phyloP scores from a whole-genome alignment of 2,329 filamentous ascomycete species.

The Talaromyces marneffei region DNA sequence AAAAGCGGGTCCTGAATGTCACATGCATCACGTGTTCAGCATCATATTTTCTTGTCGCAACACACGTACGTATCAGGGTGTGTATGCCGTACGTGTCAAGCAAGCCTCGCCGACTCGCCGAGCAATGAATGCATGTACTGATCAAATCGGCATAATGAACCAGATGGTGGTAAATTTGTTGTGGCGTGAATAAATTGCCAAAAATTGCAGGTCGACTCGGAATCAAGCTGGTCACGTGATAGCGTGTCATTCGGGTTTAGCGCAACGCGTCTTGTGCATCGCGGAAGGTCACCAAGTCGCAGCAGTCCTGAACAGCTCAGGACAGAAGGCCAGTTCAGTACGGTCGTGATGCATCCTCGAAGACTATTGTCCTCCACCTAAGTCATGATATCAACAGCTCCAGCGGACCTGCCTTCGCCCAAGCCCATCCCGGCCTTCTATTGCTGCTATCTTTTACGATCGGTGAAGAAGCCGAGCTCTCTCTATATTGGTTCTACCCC shows the following conservation, averaged over 20 bases:
- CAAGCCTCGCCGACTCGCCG: neutral
- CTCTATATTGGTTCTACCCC: slow-evolving; percentile 92
- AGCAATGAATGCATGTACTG: neutral
- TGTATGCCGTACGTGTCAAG: no score
- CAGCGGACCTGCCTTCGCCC: neutral
- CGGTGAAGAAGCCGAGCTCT: slow-evolving; percentile 61
- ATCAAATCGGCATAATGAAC: neutral
- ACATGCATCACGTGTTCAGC: neutral
- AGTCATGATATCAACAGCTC: neutral
- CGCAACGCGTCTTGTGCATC: neutral
- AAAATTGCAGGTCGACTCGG: neutral
- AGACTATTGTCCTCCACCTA: neutral
- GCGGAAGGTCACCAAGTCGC: neutral
- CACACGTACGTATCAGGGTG: neutral
- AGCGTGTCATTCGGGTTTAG: neutral
- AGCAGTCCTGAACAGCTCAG: neutral
- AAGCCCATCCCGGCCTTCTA: slow-evolving; percentile 75
- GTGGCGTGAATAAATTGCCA: neutral
- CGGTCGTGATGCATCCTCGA: neutral
- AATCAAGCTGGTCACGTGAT: neutral
- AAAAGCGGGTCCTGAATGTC: neutral
- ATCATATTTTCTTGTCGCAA: neutral
- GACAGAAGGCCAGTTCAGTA: neutral
- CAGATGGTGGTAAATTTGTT: neutral
- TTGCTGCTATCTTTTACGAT: slow-evolving; percentile 86